Percentiles rank a stretch among this genome's conserved stretches.
Conservation (phyloP, 192 early-diverging fungal species). For the Funneliformis mosseae region DNA sequence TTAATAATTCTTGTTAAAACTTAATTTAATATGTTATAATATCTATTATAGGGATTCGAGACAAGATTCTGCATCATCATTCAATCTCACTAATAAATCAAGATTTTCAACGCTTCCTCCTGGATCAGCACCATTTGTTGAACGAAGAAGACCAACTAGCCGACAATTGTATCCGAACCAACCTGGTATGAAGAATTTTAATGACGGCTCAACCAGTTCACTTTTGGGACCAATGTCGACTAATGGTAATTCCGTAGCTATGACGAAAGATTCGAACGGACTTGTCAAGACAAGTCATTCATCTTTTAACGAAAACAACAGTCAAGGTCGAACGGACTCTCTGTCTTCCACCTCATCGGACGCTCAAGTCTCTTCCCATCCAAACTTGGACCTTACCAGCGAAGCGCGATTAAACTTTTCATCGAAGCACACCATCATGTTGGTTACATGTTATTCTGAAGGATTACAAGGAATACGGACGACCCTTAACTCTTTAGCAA, state of each 20-base stretch:
- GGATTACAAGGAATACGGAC: slow-evolving; percentile 68
- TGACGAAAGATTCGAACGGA: slow-evolving; percentile 12
- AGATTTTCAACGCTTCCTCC: slow-evolving; percentile 39
- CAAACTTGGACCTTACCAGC: slow-evolving; percentile 37
- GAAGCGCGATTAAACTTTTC: slow-evolving; percentile 58
- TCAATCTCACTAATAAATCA: slow-evolving; percentile 27
- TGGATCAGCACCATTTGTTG: slow-evolving; percentile 20
- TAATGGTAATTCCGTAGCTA: slow-evolving; percentile 38
- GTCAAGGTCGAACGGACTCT: slow-evolving; percentile 39
- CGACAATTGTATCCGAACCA: too few species aligned
- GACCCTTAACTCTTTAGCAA: slow-evolving; percentile 78
- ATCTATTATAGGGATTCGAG: slow-evolving; percentile 24
- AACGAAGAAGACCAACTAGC: neutral
- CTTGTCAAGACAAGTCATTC: slow-evolving; percentile 36
- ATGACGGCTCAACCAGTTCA: slow-evolving; percentile 38
- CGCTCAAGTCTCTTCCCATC: slow-evolving; percentile 36
- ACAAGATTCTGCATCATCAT: slow-evolving; percentile 28
- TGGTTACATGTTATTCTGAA: slow-evolving; percentile 83
- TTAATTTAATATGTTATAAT: neutral
- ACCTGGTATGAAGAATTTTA: slow-evolving; percentile 3
- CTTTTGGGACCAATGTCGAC: slow-evolving; percentile 34
- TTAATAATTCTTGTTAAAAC: slow-evolving; percentile 36
- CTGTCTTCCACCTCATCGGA: slow-evolving; percentile 44
- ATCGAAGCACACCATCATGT: slow-evolving; percentile 65
- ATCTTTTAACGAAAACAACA: slow-evolving; percentile 36